phyloP scores from a whole-genome alignment of 2,329 filamentous ascomycete species.

The Trichophyton verrucosum region DNA sequence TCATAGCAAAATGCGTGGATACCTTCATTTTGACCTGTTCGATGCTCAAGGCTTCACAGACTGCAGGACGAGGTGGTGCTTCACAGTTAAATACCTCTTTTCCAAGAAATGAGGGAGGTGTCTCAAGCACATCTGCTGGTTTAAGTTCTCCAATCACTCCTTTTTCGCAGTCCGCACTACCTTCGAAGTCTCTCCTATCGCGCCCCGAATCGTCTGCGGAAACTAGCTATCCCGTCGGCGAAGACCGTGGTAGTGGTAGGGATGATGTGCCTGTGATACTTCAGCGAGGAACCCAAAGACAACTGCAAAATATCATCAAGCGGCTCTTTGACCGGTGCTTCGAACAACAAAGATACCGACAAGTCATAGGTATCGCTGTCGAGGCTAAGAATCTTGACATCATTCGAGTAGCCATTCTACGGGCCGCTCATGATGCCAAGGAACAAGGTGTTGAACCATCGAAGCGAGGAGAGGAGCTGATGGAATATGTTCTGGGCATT shows the following conservation, averaged over 20 bases:
- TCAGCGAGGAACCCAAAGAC: constrained; percentile 61
- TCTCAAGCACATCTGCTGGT: constrained; percentile 50
- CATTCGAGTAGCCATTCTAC: constrained; percentile 71
- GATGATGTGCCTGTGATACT: constrained; percentile 52
- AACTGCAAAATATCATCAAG: constrained; percentile 72
- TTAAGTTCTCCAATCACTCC: constrained; percentile 82
- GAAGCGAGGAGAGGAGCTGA: constrained; percentile 69
- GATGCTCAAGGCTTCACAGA: constrained; percentile 42
- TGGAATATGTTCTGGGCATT: constrained; percentile 91
- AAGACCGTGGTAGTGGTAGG: constrained; percentile 42
- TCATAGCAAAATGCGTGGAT: constrained; percentile 76
- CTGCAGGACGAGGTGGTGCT: constrained; percentile 37
- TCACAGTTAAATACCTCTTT: constrained; percentile 72
- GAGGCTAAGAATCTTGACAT: constrained; percentile 88
- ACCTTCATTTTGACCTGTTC: constrained; percentile 81
- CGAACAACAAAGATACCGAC: constrained; percentile 72
- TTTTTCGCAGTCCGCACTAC: constrained; percentile 85
- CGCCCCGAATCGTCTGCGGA: constrained; percentile 55
- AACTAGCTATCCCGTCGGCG: constrained; percentile 42
- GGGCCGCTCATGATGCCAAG: constrained; percentile 77
- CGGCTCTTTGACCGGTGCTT: constrained; percentile 86
- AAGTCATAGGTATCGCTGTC: constrained; percentile 92
- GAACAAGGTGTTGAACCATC: constrained; percentile 46
- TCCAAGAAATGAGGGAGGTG: constrained; percentile 52
- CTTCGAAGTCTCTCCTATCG: constrained; percentile 89